These are phyloP conservation scores for Nakaseomyces delphensis DNA, from an alignment of 1,139 yeast genomes.

Conservation along the genomic window DNA sequence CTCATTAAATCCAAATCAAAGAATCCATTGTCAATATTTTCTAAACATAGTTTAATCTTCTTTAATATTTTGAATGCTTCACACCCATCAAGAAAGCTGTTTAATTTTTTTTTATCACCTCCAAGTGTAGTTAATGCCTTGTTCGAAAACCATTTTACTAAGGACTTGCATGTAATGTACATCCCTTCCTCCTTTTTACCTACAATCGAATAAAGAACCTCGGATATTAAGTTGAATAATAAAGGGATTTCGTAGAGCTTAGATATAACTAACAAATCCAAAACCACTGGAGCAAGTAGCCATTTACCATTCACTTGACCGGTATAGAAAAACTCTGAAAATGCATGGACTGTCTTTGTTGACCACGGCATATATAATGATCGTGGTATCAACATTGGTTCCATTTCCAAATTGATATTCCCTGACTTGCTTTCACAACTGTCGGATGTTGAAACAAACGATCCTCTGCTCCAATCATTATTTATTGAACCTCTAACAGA, in stretches of 20 bases:
- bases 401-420: conserved; percentile 30
- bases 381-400: conserved; percentile 58
- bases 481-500: conserved; percentile 7
- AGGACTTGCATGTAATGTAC: conserved; percentile 33
- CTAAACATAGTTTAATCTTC: conserved; percentile 24
- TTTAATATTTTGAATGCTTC: conserved; percentile 19
- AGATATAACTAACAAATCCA: conserved; percentile 54
- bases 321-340: conserved; percentile 64
- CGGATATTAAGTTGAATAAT: conserved; percentile 57
- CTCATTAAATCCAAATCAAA: conserved; percentile 48
- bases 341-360: conserved; percentile 51
- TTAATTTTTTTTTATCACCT: conserved; percentile 27
- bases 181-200: conserved; percentile 54
- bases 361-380: conserved; percentile 59
- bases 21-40: conserved; percentile 53
- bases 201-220: conserved; percentile 58
- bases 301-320: conserved; percentile 73
- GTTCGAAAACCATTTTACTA: conserved; percentile 19
- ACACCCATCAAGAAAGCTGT: conserved; percentile 33
- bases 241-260: conserved; percentile 60
- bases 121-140: conserved; percentile 20
- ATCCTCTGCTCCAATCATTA: conserved; percentile 16
- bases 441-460: conserved; percentile 21
- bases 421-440: conserved; percentile 17
- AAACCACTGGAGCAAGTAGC: conserved; percentile 56